A percentile compares a stretch with the other conserved stretches of the same genome.
These are phyloP conservation scores for Sarocladium brachiariae DNA, from an alignment of 2,329 filamentous ascomycete species.

Conservation along the genomic window DNA sequence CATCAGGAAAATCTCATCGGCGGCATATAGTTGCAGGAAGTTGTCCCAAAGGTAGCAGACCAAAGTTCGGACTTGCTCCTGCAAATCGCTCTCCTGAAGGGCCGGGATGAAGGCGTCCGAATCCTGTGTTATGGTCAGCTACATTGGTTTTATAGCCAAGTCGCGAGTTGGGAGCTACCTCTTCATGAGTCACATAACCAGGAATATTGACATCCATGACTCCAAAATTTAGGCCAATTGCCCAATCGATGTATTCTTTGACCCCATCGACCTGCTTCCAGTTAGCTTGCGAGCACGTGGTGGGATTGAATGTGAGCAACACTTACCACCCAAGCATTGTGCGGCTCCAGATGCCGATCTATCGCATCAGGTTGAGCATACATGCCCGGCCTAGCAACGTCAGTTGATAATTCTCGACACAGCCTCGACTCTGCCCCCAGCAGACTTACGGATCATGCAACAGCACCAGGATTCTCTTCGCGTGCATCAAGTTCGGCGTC, in stretches of 20 bases:
- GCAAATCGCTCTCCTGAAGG: constrained; percentile 39
- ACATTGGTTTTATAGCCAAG: background rate
- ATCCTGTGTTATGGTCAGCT: constrained; percentile 26
- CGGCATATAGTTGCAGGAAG: constrained; percentile 73
- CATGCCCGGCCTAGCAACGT: background rate
- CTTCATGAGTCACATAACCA: constrained; percentile 60
- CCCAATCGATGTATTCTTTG: constrained; percentile 79
- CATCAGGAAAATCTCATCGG: constrained; percentile 73
- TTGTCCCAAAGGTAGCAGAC: constrained; percentile 94
- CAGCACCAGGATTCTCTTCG: constrained; percentile 69
- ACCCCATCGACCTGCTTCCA: constrained; percentile 65
- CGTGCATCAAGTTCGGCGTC: constrained; percentile 61
- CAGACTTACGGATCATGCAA: constrained; percentile 78
- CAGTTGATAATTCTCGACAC: background rate
- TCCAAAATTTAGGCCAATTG: constrained; percentile 65
- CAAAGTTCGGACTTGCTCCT: constrained; percentile 62
- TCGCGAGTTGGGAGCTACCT: constrained; percentile 33
- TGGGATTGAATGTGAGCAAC: too few relatives aligned
- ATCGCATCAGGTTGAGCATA: constrained; percentile 55
- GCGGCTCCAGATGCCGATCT: constrained; percentile 69
- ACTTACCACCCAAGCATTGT: constrained; percentile 84
- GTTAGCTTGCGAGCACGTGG: too few relatives aligned
- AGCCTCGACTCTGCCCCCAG: background rate
- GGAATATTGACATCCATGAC: constrained; percentile 92
- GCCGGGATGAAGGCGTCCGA: constrained; percentile 39